Evolutionary conservation across 495 filamentous ascomycete genomes (phyloP), one percentile per base, ranked within the genome.

Genomic region (Penicillium canariense): DNA sequence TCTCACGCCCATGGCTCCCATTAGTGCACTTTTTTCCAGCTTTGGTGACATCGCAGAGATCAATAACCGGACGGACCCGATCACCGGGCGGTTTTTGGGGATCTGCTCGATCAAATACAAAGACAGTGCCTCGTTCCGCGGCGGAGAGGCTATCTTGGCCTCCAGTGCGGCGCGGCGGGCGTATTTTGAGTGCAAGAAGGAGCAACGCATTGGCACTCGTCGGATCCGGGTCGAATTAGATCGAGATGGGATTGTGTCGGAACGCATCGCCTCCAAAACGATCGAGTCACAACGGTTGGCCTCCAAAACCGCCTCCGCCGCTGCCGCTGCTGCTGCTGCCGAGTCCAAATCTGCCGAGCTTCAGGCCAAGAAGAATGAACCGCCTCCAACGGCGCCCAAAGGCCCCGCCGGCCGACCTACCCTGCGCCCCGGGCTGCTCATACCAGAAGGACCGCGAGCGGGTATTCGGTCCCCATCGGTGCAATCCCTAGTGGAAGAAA

Each of bases 31-130:
- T 18, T 97, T 97, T 60, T 83, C 88, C 20, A 84, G 83, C 28
- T 97, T 87, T 72, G 94, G 94, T 43, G 91, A 96, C 45, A 88
- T 99, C 46, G 84, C 87, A 31, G 87, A 90, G 58, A 85, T 94
- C 54, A 89, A 87, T 58, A 96, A 96, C 61, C 89, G 91, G 65
- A 90, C 92, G 48, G 87, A 97, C 68, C 94, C 94, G 5, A 85
- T 89, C 34, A 97, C 90, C 14, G 95, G 94, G 10, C 95, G 87
- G 54, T 94, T 90, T 59, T 81, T 99, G 1, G 94, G 94, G 2
- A 88, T 99, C 61, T 95, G 90, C 48, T 87, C 88, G 15, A 87
- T 99, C 65, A 84, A 87, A 56, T 99, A 95, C 72, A 85, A 85
- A 64, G 93, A 97, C 58, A 82, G 79, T 18, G 77, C 72, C 51